phyloP scores from a whole-genome alignment of 1,139 yeast genomes.

The Casaregolazyma lundiana region DNA sequence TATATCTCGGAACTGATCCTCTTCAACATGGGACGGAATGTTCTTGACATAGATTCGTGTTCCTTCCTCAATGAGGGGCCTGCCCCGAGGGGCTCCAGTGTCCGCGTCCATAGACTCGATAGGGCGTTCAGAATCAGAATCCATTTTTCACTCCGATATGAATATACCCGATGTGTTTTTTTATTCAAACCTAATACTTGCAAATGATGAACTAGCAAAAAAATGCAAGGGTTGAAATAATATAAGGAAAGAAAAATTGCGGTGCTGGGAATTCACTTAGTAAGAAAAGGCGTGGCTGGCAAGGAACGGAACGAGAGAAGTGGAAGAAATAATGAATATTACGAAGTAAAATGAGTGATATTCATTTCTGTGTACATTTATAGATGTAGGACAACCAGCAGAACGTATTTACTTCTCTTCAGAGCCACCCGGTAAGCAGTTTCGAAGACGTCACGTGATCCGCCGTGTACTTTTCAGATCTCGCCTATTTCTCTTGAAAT shows the following conservation, averaged over 20 bases:
- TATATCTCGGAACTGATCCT: conserved; percentile 58
- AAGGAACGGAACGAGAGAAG: too few relatives aligned
- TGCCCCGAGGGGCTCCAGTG: background rate
- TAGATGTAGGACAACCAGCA: too few relatives aligned
- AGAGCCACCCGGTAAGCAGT: too few relatives aligned
- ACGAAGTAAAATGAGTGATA: too few relatives aligned
- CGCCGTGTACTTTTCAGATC: background rate
- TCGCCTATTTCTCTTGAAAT: background rate
- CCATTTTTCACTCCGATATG: background rate
- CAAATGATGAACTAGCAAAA: too few relatives aligned
- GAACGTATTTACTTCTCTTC: too few relatives aligned
- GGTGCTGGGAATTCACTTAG: too few relatives aligned
- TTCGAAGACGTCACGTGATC: background rate
- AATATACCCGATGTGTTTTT: background rate
- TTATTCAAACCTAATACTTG: background rate
- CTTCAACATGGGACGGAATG: conserved; percentile 39
- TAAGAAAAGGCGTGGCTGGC: too few relatives aligned
- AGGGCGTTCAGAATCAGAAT: background rate
- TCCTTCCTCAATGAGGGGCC: background rate
- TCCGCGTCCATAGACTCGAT: background rate
- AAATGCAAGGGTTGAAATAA: too few relatives aligned
- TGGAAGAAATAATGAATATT: too few relatives aligned
- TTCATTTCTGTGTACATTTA: too few relatives aligned
- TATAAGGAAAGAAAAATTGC: too few relatives aligned
- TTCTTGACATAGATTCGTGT: conserved; percentile 10